phyloP scores from a whole-genome alignment of 2,329 filamentous ascomycete genomes.

The Beauveria australis region DNA sequence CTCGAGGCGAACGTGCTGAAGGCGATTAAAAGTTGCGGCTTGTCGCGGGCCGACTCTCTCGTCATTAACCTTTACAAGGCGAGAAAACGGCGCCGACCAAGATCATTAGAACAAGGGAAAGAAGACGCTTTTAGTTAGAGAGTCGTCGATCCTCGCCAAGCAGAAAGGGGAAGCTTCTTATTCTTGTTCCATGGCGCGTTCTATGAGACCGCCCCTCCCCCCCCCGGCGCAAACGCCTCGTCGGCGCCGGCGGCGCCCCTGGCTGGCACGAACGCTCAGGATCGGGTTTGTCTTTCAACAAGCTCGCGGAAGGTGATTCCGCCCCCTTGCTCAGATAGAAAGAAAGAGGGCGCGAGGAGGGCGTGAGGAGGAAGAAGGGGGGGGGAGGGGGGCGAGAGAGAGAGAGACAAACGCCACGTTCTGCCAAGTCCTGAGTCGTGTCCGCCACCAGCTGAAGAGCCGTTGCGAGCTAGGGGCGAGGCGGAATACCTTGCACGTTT shows the following conservation, averaged over 20 bases:
- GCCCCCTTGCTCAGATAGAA: neutral
- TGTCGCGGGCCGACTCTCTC: neutral
- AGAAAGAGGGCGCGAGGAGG: neutral
- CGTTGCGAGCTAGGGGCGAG: neutral
- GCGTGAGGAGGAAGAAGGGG: neutral
- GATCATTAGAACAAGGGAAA: neutral
- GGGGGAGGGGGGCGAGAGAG: too few relatives aligned
- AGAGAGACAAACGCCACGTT: neutral
- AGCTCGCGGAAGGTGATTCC: neutral
- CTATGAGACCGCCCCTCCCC: too few relatives aligned
- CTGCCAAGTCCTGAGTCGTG: neutral
- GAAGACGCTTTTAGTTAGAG: neutral
- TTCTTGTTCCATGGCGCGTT: neutral
- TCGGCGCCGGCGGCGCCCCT: neutral
- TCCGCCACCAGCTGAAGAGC: constrained; percentile 1
- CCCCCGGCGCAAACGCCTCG: too few relatives aligned
- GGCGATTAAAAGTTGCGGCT: neutral
- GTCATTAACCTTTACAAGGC: neutral
- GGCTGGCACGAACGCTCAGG: constrained; percentile 4
- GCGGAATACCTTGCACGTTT: neutral
- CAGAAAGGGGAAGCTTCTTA: neutral
- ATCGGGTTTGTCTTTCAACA: neutral
- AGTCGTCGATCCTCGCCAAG: neutral
- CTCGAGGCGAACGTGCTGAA: neutral
- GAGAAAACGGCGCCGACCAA: neutral